phyloP scores from a whole-genome alignment of 352 stramenopile species.

The Salisapilia sapeloensis region DNA sequence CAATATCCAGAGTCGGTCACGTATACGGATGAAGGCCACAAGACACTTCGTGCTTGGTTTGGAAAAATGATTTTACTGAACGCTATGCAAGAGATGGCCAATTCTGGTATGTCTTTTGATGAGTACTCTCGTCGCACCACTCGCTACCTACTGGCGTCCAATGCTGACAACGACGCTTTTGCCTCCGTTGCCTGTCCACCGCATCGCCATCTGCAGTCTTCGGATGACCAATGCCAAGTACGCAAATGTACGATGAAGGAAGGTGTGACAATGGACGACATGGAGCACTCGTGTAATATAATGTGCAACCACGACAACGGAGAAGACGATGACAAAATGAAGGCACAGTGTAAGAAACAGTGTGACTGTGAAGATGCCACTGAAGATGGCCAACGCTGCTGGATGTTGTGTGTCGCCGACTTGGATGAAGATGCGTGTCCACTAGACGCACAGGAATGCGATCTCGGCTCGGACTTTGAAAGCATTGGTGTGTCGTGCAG shows the following conservation, averaged over 20 bases:
- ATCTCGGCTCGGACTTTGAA: too few species aligned
- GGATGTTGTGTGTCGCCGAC: constrained; percentile 44
- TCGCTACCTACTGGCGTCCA: constrained; percentile 23
- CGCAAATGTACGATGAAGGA: neutral
- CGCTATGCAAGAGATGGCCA: constrained; percentile 22
- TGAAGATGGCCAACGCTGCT: constrained; percentile 17
- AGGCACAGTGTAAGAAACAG: constrained; percentile 13
- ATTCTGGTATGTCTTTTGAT: constrained; percentile 30
- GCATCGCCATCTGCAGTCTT: constrained; percentile 20
- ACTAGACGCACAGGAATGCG: constrained; percentile 15
- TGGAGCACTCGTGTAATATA: constrained; percentile 30
- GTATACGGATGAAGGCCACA: constrained; percentile 10
- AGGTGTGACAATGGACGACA: constrained; percentile 6
- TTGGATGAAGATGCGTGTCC: constrained; percentile 9
- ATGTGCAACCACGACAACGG: constrained; percentile 31
- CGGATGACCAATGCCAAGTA: constrained; percentile 22
- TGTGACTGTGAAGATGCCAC: constrained; percentile 18
- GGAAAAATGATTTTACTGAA: constrained; percentile 45
- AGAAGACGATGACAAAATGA: too few species aligned
- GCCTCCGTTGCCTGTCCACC: constrained; percentile 23
- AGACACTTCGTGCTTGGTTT: constrained; percentile 3
- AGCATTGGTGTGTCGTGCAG: too few species aligned
- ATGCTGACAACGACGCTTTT: constrained; percentile 11
- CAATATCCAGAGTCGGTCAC: constrained; percentile 28
- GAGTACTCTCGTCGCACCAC: constrained; percentile 36